These are phyloP conservation scores for Blepharisma undulans DNA, from an alignment of 169 alveolate species.

Conservation along the genomic window DNA sequence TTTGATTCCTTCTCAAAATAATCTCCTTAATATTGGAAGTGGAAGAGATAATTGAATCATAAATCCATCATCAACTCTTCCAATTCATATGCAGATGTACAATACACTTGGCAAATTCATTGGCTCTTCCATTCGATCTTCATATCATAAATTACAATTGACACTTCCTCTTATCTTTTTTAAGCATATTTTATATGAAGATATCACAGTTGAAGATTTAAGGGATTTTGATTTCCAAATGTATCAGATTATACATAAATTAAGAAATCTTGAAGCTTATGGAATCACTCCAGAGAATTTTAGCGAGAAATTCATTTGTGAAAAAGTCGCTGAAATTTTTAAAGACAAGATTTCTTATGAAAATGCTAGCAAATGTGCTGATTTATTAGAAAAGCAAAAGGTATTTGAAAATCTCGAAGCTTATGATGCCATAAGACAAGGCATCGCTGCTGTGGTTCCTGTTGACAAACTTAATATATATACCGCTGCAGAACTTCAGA, in stretches of 20 bases:
- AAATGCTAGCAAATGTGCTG: constrained; percentile 20
- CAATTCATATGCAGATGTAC: constrained; percentile 49
- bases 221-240: constrained; percentile 78
- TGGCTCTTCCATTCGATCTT: constrained; percentile 82
- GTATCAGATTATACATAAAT: constrained; percentile 65
- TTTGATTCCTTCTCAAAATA: constrained; percentile 53
- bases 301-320: background rate
- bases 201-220: constrained; percentile 62
- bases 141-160: constrained; percentile 72
- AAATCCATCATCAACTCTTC: constrained; percentile 33
- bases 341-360: background rate
- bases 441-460: constrained; percentile 64
- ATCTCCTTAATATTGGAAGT: constrained; percentile 1
- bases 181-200: constrained; percentile 75
- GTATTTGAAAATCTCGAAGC: background rate
- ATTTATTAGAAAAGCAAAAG: background rate
- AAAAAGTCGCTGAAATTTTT: constrained; percentile 1
- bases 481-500: constrained; percentile 65
- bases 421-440: constrained; percentile 46
- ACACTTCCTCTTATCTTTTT: constrained; percentile 82
- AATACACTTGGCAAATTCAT: constrained; percentile 80
- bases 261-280: constrained; percentile 40
- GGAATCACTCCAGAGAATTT: background rate
- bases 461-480: constrained; percentile 55
- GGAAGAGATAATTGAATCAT: constrained; percentile 35